A percentile compares a stretch with the other conserved stretches of the same genome.
Evolutionary conservation across 768 basidiomycete genomes (phyloP).

Genomic region (Hebeloma cylindrosporum): DNA sequence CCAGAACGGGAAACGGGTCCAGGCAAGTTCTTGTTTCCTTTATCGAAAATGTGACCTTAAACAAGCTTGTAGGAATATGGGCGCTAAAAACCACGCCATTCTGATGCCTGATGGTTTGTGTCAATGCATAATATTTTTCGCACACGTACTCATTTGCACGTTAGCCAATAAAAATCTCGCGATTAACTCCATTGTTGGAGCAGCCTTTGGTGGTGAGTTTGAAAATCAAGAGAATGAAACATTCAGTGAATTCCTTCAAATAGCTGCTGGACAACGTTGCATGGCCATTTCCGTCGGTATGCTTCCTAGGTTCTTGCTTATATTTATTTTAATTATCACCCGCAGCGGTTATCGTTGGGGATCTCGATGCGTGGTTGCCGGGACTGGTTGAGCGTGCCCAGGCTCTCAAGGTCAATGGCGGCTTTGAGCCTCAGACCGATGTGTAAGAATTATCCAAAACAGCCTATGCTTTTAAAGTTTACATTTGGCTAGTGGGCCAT

Average conservation of each 20-base stretch:
- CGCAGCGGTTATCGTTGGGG: conserved; percentile 79
- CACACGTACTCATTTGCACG: not conserved
- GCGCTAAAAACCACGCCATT: conserved; percentile 96
- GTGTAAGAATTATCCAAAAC: conserved; percentile 44
- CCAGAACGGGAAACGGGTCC: conserved; percentile 85
- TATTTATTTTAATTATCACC: not conserved
- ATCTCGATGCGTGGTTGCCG: conserved; percentile 76
- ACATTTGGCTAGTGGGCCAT: conserved; percentile 65
- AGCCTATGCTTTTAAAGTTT: conserved; percentile 1
- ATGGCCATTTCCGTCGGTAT: conserved; percentile 93
- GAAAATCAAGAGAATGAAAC: not conserved
- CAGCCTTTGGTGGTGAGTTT: conserved; percentile 81
- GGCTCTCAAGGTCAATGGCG: conserved; percentile 80
- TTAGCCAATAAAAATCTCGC: conserved; percentile 92
- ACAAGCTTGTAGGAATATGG: conserved; percentile 53
- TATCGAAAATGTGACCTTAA: not conserved
- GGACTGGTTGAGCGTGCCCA: conserved; percentile 82
- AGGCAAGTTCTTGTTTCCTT: conserved; percentile 37
- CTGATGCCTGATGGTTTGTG: conserved; percentile 88
- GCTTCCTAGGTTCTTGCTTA: conserved; percentile 17
- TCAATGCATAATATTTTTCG: not conserved
- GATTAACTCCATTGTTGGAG: conserved; percentile 89
- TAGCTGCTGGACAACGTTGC: conserved; percentile 94
- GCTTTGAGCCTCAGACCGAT: conserved; percentile 86
- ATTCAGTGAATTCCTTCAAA: conserved; percentile 15